phyloP scores from a whole-genome alignment of 768 basidiomycete genomes.

The Solioccasus polychromus region DNA sequence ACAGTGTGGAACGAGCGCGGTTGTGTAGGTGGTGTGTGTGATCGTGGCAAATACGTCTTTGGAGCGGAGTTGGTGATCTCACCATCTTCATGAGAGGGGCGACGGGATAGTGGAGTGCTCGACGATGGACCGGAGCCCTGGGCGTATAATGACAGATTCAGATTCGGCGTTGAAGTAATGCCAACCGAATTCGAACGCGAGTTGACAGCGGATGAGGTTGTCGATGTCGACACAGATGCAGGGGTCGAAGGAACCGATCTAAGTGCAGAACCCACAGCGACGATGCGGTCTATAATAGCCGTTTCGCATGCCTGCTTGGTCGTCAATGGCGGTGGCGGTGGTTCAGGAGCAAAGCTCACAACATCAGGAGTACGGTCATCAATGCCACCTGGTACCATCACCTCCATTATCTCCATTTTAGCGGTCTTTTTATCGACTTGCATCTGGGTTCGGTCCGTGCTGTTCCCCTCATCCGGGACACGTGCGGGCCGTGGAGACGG shows the following conservation, averaged over 20 bases:
- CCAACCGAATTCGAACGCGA: conserved; percentile 29
- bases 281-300: conserved; percentile 1
- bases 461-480: background rate
- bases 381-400: conserved; percentile 15
- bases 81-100: conserved; percentile 49
- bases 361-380: conserved; percentile 21
- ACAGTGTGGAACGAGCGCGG: conserved; percentile 43
- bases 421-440: conserved; percentile 8
- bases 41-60: conserved; percentile 36
- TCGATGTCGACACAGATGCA: conserved; percentile 18
- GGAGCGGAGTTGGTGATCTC: conserved; percentile 44
- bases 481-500: background rate
- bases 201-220: conserved; percentile 18
- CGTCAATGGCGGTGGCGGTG: conserved; percentile 31
- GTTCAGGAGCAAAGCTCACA: conserved; percentile 30
- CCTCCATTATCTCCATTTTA: conserved; percentile 28
- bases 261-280: background rate
- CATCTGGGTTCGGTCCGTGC: conserved; percentile 8
- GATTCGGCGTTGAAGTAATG: conserved; percentile 6
- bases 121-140: conserved; percentile 5
- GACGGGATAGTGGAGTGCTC: conserved; percentile 19
- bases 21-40: conserved; percentile 45
- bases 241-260: conserved; percentile 5
- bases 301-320: conserved; percentile 19
- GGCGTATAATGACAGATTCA: background rate